Conservation (phyloP, 257 asterid species). For the Solanum clarkiae region DNA sequence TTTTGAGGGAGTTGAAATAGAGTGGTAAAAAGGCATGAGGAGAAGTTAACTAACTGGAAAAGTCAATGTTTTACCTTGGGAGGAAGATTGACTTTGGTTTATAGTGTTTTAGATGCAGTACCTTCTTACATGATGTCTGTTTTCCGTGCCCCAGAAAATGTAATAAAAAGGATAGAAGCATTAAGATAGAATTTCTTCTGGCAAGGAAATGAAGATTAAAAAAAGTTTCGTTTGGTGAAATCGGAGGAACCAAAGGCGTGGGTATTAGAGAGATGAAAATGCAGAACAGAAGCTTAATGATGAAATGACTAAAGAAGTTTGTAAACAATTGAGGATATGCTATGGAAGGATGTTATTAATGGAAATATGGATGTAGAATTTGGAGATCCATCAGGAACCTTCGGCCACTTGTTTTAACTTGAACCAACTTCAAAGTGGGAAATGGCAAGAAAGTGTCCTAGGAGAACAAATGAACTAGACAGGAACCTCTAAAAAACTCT, state of each 20-base stretch:
- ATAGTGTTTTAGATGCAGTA: not conserved
- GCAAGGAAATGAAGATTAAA: not conserved
- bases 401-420: not conserved
- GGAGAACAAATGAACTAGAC: not conserved
- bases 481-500: not conserved
- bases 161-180: not conserved
- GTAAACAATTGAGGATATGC: not conserved
- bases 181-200: not conserved
- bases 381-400: not conserved
- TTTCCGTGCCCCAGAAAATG: not conserved
- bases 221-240: not conserved
- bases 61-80: not conserved
- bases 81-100: not conserved
- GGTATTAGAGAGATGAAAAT: not conserved
- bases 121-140: not conserved
- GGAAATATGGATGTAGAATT: not conserved
- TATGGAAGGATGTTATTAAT: not conserved
- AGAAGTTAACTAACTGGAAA: not conserved
- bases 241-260: not conserved
- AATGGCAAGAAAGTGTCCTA: not conserved
- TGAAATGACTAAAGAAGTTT: not conserved
- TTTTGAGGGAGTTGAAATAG: not conserved
- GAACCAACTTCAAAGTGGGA: not conserved
- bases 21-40: not conserved
- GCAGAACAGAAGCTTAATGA: not conserved